Conservation (phyloP, 1,284 basidiomycete species). For the Ganoderma sp. region DNA sequence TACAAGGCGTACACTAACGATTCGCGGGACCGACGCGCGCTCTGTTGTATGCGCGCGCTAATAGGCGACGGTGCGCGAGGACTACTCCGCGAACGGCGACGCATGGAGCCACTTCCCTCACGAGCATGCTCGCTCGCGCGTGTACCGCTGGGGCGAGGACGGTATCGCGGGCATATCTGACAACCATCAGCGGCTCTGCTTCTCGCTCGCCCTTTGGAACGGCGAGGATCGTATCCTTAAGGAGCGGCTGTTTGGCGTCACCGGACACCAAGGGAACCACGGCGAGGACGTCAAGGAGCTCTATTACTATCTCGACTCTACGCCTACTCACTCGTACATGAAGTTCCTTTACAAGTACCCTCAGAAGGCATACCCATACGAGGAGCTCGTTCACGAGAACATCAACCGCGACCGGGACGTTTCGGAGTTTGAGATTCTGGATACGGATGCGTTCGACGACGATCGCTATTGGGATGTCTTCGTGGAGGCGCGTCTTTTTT, state of each 20-base stretch:
- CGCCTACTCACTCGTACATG: slow-evolving; percentile 99
- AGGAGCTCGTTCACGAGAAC: slow-evolving; percentile 89
- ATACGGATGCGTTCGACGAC: slow-evolving; percentile 91
- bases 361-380: slow-evolving; percentile 91
- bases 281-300: slow-evolving; percentile 99
- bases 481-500: slow-evolving; percentile 71
- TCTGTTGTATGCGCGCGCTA: slow-evolving; percentile 4
- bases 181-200: slow-evolving; percentile 93
- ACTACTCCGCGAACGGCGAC: slow-evolving; percentile 95
- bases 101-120: slow-evolving; percentile 99
- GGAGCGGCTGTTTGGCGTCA: slow-evolving; percentile 94
- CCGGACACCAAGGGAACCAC: slow-evolving; percentile 97
- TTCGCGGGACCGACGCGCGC: slow-evolving; percentile 18
- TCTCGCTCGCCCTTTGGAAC: slow-evolving; percentile 94
- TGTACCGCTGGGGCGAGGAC: slow-evolving; percentile 98
- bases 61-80: slow-evolving; percentile 95
- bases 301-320: slow-evolving; percentile 98
- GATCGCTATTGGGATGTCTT: slow-evolving; percentile 98
- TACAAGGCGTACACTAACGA: slow-evolving; percentile 10
- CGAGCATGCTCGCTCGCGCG: slow-evolving; percentile 91
- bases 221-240: slow-evolving; percentile 94
- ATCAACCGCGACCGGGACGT: slow-evolving; percentile 84
- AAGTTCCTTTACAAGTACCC: slow-evolving; percentile 99
- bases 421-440: slow-evolving; percentile 91
- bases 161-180: slow-evolving; percentile 96